Percentiles rank a stretch among this genome's conserved stretches.
Evolutionary conservation across 306 rosid genomes (phyloP).

Genomic region (Argentina anserina): DNA sequence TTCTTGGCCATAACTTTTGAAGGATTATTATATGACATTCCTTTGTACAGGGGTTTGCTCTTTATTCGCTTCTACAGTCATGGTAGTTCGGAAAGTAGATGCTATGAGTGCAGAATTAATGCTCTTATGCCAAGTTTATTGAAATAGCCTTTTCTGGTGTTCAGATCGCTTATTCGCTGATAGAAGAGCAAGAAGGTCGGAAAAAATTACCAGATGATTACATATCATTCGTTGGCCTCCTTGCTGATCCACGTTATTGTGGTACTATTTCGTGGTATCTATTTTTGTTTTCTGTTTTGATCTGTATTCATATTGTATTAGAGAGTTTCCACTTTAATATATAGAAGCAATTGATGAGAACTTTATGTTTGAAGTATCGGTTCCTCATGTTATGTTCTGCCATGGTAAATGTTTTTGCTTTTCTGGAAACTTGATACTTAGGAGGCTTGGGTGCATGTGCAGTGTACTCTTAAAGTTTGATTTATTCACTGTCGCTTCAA

Average conservation of each 20-base stretch:
- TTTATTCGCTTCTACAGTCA: neutral
- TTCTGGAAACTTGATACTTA: neutral
- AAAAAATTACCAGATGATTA: slow-evolving; percentile 52
- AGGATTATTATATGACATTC: neutral
- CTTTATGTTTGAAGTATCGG: neutral
- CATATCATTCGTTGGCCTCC: slow-evolving; percentile 92
- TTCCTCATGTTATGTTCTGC: neutral
- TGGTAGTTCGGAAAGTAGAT: slow-evolving; percentile 1
- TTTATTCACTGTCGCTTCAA: slow-evolving; percentile 6
- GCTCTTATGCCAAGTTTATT: slow-evolving; percentile 7
- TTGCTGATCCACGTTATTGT: slow-evolving; percentile 95
- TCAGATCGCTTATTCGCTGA: slow-evolving; percentile 85
- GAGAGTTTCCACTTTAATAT: neutral
- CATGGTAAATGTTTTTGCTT: slow-evolving; percentile 1
- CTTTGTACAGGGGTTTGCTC: neutral
- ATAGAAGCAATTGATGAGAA: neutral
- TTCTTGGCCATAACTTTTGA: neutral
- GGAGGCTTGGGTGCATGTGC: neutral
- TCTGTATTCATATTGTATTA: neutral
- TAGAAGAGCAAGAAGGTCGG: slow-evolving; percentile 96
- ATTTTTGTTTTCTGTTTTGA: slow-evolving; percentile 28
- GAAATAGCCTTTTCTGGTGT: slow-evolving; percentile 19
- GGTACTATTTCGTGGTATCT: slow-evolving; percentile 64
- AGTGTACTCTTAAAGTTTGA: neutral
- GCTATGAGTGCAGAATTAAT: neutral